A percentile compares a stretch with the other conserved stretches of the same genome.
These are phyloP conservation scores for Kregervanrija fluxuum DNA, from an alignment of 805 yeast species.

Conservation along the genomic window DNA sequence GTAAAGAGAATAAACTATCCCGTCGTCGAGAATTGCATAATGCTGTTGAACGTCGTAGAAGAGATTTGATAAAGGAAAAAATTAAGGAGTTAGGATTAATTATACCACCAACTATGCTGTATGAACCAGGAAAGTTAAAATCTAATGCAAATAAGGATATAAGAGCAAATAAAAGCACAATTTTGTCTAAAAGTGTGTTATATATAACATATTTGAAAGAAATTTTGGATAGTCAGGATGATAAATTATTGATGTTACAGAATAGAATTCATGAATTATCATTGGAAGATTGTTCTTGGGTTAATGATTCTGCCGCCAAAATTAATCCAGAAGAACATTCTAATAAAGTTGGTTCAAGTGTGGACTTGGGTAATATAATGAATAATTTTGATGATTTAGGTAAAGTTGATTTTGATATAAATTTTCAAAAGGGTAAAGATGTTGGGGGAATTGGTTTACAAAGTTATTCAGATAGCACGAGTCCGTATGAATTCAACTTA, in stretches of 20 bases:
- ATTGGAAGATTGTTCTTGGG: too few relatives aligned
- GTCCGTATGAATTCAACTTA: slow-evolving; percentile 13
- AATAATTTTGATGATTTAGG: background rate
- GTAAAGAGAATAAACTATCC: slow-evolving; percentile 64
- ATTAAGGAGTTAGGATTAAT: slow-evolving; percentile 76
- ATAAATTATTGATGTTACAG: slow-evolving; percentile 35
- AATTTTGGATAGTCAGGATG: slow-evolving; percentile 51
- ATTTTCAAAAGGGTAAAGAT: too few relatives aligned
- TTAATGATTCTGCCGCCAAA: too few relatives aligned
- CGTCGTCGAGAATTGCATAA: slow-evolving; percentile 86
- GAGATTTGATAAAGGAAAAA: slow-evolving; percentile 85
- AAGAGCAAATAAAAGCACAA: slow-evolving; percentile 78
- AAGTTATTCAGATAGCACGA: background rate
- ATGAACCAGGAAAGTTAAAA: slow-evolving; percentile 26
- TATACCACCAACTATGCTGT: slow-evolving; percentile 69
- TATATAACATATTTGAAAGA: slow-evolving; percentile 62
- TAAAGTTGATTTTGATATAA: too few relatives aligned
- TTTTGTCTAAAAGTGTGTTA: slow-evolving; percentile 71
- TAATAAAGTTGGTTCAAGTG: background rate
- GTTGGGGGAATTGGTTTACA: too few relatives aligned
- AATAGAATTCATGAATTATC: slow-evolving; percentile 27
- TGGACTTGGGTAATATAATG: background rate
- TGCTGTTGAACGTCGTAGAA: slow-evolving; percentile 86
- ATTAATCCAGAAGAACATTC: background rate
- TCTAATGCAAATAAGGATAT: slow-evolving; percentile 44